Evolutionary conservation across 768 basidiomycete genomes (phyloP), one percentile per base, ranked within the genome.

Genomic region (Russula olivacea): DNA sequence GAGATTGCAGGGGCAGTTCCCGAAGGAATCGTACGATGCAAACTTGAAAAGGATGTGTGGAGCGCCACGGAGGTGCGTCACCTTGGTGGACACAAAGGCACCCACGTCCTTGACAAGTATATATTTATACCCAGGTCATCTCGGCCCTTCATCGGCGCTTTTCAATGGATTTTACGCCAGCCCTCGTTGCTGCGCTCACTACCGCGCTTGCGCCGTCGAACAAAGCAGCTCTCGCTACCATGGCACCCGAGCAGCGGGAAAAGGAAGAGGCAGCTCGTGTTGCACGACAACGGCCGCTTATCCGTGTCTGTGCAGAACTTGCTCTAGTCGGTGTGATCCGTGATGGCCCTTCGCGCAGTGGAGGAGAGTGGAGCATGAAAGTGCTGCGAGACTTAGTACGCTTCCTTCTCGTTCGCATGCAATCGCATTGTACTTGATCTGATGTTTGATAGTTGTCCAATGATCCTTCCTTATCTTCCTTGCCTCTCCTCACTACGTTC

Each of bases 11-110:
- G 85, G 12, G 95, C 94, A 8, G 80, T 88, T 1, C 77, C 91
- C 2, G 97, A 99, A 71, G 97, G 97, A 4, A 78, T 94, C 45
- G 75, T 75, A 10, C 83, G 89, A 66, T 96, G 94, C 74, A 97
- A 93, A 77, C 91, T 89, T 0, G 96, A 97, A 73, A 87, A 88
- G 67, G 96, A 99, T 69, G 82, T 92, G 21, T 89, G 89, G 87
- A 87, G 86, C 61, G 93, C 93, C 30, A 89, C 93, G 19, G 95
- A 98, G 81, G 97, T 96, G 64, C 68, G 78, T 64, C 69, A 68
- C 53, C 32, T 28, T 62, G 28, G 23, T 28, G 63, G 48, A 49
- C 56, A 36, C 55, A 32, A 2, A 30, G n/a, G 15, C 4, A 14
- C 15, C 3, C 59, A 9, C 28, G 34, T 38, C 25, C 53, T 47